Conservation (phyloP, 345 rosid genomes). For the Bretschneidera sinensis region DNA sequence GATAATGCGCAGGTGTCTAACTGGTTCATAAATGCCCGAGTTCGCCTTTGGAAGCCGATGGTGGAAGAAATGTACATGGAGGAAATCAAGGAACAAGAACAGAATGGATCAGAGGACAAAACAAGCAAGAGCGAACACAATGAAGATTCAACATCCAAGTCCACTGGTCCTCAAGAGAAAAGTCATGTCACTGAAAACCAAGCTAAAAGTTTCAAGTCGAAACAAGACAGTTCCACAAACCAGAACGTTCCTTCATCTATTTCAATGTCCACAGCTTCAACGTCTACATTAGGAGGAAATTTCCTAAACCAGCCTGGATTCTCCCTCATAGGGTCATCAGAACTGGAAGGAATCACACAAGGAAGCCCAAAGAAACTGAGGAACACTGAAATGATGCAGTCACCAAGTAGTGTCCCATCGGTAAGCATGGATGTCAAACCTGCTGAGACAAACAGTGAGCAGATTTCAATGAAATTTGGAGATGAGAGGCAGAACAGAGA, state of each 20-base stretch:
- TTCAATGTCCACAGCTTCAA: constrained; percentile 42
- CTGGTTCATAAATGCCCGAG: constrained; percentile 99
- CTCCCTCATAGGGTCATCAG: constrained; percentile 55
- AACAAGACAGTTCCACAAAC: constrained; percentile 26
- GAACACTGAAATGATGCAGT: constrained; percentile 46
- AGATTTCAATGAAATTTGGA: constrained; percentile 51
- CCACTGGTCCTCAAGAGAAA: constrained; percentile 47
- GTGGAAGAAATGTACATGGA: constrained; percentile 97
- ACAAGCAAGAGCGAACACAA: constrained; percentile 52
- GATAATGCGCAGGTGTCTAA: constrained; percentile 75
- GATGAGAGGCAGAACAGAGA: constrained; percentile 59
- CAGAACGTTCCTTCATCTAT: constrained; percentile 32
- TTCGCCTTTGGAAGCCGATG: constrained; percentile 99
- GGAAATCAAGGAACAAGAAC: constrained; percentile 78
- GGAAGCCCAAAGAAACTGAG: constrained; percentile 79
- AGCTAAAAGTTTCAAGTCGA: constrained; percentile 30
- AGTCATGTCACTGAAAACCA: constrained; percentile 29
- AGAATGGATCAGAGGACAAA: constrained; percentile 56
- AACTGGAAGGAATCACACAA: constrained; percentile 69
- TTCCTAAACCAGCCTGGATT: constrained; percentile 51
- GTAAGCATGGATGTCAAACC: constrained; percentile 47
- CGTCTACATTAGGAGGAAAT: constrained; percentile 42
- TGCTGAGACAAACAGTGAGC: constrained; percentile 36
- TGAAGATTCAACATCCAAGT: constrained; percentile 59
- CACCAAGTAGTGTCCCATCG: constrained; percentile 36